Evolutionary conservation across 2,329 filamentous ascomycete species (phyloP), one percentile per base, ranked within the genome.

Genomic region (Arthrobotrys megalospora): DNA sequence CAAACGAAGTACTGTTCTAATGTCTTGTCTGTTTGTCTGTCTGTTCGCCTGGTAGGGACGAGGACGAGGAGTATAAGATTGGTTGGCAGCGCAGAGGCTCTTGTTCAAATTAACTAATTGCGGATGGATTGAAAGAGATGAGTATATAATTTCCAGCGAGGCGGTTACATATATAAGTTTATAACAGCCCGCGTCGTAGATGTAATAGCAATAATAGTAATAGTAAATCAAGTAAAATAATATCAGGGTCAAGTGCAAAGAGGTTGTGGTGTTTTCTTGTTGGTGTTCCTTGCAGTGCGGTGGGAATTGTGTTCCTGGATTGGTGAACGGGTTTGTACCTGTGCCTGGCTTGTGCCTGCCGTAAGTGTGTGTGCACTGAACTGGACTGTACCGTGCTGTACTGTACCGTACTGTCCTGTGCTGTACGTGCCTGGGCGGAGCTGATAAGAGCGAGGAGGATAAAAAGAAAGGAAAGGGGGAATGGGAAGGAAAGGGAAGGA

Each of bases 221-320:
- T 16, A 45, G 43, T 12, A 48, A 24, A 10, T 16, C 2, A 48
- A 24, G 19, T 48, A 48, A 48, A 48, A 48, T 24, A 24, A 45
- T 38, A 38, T 38, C 41, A 16, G 41, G 41, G 41, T 16, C 19
- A 48, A 24, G 7, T n/a, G 43, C 16, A 19, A 12, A 55, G 16
- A 24, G n/a, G 45, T 21, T 48, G 34, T 41, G 47, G 63, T 64
- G 60, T 28, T 34, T 68, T 58, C 14, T 32, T 21, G 32, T 68
- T 45, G 50, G 12, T 62, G 66, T 70, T 70, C 66, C 66, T 70
- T 70, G 66, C 66, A 62, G 66, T 62, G 66, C 52, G 52, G 66
- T 47, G 52, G 34, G 41, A 34, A 50, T 50, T 32, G 52, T 60
- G 65, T 70, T 70, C 66, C 66, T 62, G 53, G 66, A 70, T 70